A percentile compares a stretch with the other conserved stretches of the same genome.
Conservation (phyloP, 2,329 filamentous ascomycete species). For the Coleophoma cylindrospora region DNA sequence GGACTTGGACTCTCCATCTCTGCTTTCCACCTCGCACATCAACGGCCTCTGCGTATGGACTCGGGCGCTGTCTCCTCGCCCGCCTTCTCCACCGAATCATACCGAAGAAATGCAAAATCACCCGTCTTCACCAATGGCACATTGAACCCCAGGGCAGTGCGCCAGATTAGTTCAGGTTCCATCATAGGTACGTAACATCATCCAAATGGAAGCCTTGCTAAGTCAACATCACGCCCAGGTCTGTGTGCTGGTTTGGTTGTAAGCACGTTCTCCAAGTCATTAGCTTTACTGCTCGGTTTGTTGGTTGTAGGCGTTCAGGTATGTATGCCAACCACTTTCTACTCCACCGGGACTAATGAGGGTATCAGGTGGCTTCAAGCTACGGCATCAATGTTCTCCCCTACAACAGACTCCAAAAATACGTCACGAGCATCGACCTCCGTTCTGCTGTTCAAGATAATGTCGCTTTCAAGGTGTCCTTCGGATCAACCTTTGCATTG, state of each 20-base stretch:
- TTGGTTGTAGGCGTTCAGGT: slow-evolving; percentile 46
- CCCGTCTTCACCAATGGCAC: slow-evolving; percentile 14
- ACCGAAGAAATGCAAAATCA: slow-evolving; percentile 22
- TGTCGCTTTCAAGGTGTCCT: slow-evolving; percentile 43
- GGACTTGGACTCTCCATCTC: slow-evolving; percentile 31
- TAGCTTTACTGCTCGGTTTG: slow-evolving; percentile 63
- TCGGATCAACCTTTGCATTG: slow-evolving; percentile 68
- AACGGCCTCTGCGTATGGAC: slow-evolving; percentile 27
- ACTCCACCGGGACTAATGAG: too few species aligned
- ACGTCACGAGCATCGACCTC: slow-evolving; percentile 43
- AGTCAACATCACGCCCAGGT: slow-evolving; percentile 7
- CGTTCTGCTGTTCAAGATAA: slow-evolving; percentile 30
- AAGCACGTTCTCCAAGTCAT: slow-evolving; percentile 64
- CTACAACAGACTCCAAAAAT: slow-evolving; percentile 36
- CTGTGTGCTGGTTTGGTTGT: slow-evolving; percentile 43
- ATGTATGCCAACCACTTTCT: background rate
- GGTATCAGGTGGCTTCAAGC: slow-evolving; percentile 38
- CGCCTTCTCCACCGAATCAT: slow-evolving; percentile 9
- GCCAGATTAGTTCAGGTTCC: slow-evolving; percentile 25
- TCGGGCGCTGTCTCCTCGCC: background rate
- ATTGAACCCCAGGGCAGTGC: slow-evolving; percentile 21
- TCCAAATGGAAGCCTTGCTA: background rate
- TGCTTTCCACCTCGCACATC: slow-evolving; percentile 22
- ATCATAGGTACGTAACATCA: slow-evolving; percentile 20
- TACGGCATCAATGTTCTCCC: slow-evolving; percentile 42